These are phyloP conservation scores for Boletus eberwhitei DNA, from an alignment of 768 basidiomycete species.

Conservation along the genomic window DNA sequence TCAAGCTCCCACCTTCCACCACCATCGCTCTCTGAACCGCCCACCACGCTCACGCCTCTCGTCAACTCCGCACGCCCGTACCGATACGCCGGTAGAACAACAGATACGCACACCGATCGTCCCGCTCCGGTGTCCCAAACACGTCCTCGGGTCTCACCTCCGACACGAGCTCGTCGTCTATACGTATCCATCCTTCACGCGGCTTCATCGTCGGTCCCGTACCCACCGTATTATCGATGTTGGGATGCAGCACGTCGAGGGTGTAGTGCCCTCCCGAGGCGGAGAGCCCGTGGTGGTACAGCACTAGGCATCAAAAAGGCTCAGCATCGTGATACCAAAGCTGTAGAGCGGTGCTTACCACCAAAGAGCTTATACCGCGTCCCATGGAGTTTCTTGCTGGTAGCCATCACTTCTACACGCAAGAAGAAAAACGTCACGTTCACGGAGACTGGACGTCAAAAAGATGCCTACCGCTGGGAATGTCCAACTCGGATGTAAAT, in stretches of 20 bases:
- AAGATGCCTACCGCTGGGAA: conserved; percentile 55
- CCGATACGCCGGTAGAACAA: conserved; percentile 75
- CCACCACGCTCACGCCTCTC: not conserved
- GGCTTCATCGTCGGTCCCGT: conserved; percentile 23
- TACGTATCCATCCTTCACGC: conserved; percentile 81
- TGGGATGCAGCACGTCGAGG: conserved; percentile 79
- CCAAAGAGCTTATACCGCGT: conserved; percentile 81
- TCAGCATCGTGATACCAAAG: not conserved
- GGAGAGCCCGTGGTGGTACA: conserved; percentile 91
- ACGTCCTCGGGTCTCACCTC: conserved; percentile 71
- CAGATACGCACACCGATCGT: conserved; percentile 80
- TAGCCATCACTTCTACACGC: conserved; percentile 56
- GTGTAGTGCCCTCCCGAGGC: conserved; percentile 96
- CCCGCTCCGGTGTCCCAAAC: conserved; percentile 47
- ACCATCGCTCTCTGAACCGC: not conserved
- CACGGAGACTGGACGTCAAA: not conserved
- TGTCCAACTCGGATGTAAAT: conserved; percentile 74
- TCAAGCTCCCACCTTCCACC: not conserved
- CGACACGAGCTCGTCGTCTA: conserved; percentile 88
- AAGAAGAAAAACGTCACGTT: not conserved
- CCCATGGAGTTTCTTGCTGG: conserved; percentile 43
- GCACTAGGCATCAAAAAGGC: conserved; percentile 39
- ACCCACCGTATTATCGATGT: conserved; percentile 43
- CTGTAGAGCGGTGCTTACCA: conserved; percentile 44
- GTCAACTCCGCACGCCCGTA: conserved; percentile 14